Conservation (phyloP, 345 rosid species). For the Arabidopsis suecica region DNA sequence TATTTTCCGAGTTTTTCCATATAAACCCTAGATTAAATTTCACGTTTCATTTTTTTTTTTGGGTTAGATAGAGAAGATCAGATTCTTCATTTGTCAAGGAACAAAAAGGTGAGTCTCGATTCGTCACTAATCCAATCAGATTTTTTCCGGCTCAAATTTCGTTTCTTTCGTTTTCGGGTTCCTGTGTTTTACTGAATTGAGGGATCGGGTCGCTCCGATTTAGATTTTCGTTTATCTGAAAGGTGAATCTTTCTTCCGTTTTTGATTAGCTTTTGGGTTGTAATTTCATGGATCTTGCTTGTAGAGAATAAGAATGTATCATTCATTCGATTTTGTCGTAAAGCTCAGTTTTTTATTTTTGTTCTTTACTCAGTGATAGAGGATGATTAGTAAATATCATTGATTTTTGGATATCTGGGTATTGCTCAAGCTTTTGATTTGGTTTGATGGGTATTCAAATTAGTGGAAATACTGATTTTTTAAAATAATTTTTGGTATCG, state of each 20-base stretch:
- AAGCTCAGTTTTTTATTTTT: slow-evolving; percentile 36
- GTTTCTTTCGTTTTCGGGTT: neutral
- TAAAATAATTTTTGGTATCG: neutral
- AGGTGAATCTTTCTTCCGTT: slow-evolving; percentile 21
- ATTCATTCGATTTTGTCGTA: slow-evolving; percentile 17
- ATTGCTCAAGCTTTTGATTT: slow-evolving; percentile 30
- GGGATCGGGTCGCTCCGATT: slow-evolving; percentile 43
- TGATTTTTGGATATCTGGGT: slow-evolving; percentile 28
- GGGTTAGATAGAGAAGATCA: slow-evolving; percentile 43
- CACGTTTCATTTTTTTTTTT: slow-evolving; percentile 44
- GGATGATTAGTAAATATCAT: slow-evolving; percentile 16
- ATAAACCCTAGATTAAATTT: slow-evolving; percentile 50
- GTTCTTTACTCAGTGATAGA: slow-evolving; percentile 29
- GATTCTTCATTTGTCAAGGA: slow-evolving; percentile 43
- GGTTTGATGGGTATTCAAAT: slow-evolving; percentile 13
- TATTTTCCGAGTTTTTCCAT: slow-evolving; percentile 25
- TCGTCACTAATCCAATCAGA: slow-evolving; percentile 12
- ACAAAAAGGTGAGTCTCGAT: slow-evolving; percentile 38
- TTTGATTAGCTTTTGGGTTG: slow-evolving; percentile 20
- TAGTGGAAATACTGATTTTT: neutral
- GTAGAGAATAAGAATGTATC: slow-evolving; percentile 28
- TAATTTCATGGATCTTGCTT: slow-evolving; percentile 43
- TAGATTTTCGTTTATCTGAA: slow-evolving; percentile 26
- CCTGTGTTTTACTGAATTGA: slow-evolving; percentile 34
- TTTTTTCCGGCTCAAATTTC: neutral